Evolutionary conservation across 371 early-diverging fungal species (phyloP).

Genomic region (Mortierella sp.): DNA sequence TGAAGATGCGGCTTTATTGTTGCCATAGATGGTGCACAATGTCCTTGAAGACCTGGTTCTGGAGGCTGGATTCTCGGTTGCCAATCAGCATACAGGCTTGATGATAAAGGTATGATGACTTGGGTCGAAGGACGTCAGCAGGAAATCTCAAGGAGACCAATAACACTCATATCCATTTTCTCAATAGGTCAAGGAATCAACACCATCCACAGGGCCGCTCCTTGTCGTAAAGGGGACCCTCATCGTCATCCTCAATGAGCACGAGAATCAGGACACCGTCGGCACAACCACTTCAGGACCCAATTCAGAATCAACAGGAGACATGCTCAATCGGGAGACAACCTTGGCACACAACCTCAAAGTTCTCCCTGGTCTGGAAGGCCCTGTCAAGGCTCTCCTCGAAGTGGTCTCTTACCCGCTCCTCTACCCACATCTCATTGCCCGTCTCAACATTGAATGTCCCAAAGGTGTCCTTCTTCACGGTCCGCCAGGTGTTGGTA

Average conservation of each 20-base stretch:
- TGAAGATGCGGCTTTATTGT: too few species aligned
- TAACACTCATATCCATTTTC: too few species aligned
- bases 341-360: slow-evolving; percentile 17
- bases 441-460: slow-evolving; percentile 76
- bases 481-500: slow-evolving; percentile 98
- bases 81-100: slow-evolving; percentile 19
- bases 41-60: slow-evolving; percentile 26
- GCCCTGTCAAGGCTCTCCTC: slow-evolving; percentile 72
- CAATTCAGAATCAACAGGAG: slow-evolving; percentile 18
- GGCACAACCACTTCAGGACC: too few species aligned
- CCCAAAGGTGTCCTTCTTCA: slow-evolving; percentile 92
- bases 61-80: slow-evolving; percentile 16
- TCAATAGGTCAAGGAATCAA: slow-evolving; percentile 43
- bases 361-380: slow-evolving; percentile 64
- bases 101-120: slow-evolving; percentile 22
- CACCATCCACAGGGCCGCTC: slow-evolving; percentile 48
- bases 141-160: neutral
- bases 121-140: neutral
- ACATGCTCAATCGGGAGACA: neutral
- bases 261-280: neutral
- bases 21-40: slow-evolving; percentile 30
- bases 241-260: slow-evolving; percentile 23
- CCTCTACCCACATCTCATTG: slow-evolving; percentile 71
- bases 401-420: slow-evolving; percentile 87
- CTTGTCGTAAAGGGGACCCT: slow-evolving; percentile 38